Base-by-base conservation (phyloP, 2,329 filamentous ascomycete species). In the Clathrospora elynae region DNA sequence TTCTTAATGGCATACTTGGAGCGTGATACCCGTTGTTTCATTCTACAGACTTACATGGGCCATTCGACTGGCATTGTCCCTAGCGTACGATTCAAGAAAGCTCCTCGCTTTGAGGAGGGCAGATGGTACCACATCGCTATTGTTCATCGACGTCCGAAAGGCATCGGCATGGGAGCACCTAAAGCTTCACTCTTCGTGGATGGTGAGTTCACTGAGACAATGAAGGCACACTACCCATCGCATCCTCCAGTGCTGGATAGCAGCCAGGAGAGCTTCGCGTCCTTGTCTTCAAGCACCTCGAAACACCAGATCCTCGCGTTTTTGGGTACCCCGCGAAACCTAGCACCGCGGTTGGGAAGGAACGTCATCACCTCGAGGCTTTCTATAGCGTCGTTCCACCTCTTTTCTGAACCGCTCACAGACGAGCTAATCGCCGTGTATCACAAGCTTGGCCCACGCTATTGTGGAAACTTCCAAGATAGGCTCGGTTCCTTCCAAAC, bases 381-480 rank as follows among this genome's bases (percentile, higher is more conserved):
- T 86, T 96, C 91, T 5, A 74, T 99, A 42, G 91, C 90, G 17
- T 91, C 88, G 34, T 90, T 90, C 1, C 88, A 96, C 67, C 75
- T 99, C 4, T 90, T 96, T 50, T 87, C 92, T 44, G 89, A 96
- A 46, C 82, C 85, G 0, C 75, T 96, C 23, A 96, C 90, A 46
- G 92, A 97, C 63, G 93, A 99, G 68, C 81, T 95, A 47, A 78
- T 99, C 41, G 86, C 92, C 9, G 93, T 99, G 0, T 89, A 96
- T 61, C 89, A 87, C 65, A 88, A 91, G 35, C 83, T 99, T 12
- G 92, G 93, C 0, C 87, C 90, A 16, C 84, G 90, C 33, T 99
- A 99, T 59, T 86, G 90, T 62, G 93, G 93, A 11, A 99, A 99
- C 65, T 96, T 95, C 58, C 93, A 99, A 71, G 93, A 99, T 64